phyloP scores from a whole-genome alignment of 805 yeast species.

The Barnettozyma sucrosica region DNA sequence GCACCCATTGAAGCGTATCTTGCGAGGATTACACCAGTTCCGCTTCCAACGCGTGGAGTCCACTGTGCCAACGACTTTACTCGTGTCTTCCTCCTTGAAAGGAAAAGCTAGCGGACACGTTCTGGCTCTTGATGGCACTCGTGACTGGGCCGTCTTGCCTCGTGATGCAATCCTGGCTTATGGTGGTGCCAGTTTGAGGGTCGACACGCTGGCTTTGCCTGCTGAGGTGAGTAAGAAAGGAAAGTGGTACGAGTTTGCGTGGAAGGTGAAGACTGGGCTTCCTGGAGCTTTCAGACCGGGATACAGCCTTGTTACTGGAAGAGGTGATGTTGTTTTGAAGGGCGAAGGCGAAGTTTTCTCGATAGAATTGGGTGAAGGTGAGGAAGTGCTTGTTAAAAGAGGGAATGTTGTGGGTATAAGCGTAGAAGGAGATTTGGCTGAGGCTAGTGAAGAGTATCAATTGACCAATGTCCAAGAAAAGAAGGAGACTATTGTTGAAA shows the following conservation, averaged over 20 bases:
- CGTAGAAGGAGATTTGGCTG: slow-evolving; percentile 35
- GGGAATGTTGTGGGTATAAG: slow-evolving; percentile 44
- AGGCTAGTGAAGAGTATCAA: slow-evolving; percentile 4
- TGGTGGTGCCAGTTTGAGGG: slow-evolving; percentile 45
- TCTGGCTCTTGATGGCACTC: slow-evolving; percentile 48
- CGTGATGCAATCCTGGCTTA: slow-evolving; percentile 43
- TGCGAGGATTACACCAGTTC: slow-evolving; percentile 40
- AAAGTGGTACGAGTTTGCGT: slow-evolving; percentile 22
- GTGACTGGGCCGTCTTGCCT: slow-evolving; percentile 57
- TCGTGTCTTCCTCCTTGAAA: slow-evolving; percentile 11
- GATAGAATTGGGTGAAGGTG: slow-evolving; percentile 38
- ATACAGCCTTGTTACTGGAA: slow-evolving; percentile 45
- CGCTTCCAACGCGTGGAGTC: slow-evolving; percentile 44
- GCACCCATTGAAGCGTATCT: slow-evolving; percentile 36
- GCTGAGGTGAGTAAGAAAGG: slow-evolving; percentile 23
- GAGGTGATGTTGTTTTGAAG: slow-evolving; percentile 50
- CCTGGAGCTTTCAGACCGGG: slow-evolving; percentile 32
- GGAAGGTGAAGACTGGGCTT: slow-evolving; percentile 34
- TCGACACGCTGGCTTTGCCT: slow-evolving; percentile 37
- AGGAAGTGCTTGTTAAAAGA: slow-evolving; percentile 42
- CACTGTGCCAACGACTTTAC: slow-evolving; percentile 16
- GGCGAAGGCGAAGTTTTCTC: slow-evolving; percentile 52
- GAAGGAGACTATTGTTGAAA: background rate
- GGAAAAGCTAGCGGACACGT: slow-evolving; percentile 7
- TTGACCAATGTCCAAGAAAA: slow-evolving; percentile 2